Percentiles rank a stretch among this genome's conserved stretches.
Evolutionary conservation across 2,329 filamentous ascomycete species (phyloP).

Genomic region (Furcasterigmium sp.): DNA sequence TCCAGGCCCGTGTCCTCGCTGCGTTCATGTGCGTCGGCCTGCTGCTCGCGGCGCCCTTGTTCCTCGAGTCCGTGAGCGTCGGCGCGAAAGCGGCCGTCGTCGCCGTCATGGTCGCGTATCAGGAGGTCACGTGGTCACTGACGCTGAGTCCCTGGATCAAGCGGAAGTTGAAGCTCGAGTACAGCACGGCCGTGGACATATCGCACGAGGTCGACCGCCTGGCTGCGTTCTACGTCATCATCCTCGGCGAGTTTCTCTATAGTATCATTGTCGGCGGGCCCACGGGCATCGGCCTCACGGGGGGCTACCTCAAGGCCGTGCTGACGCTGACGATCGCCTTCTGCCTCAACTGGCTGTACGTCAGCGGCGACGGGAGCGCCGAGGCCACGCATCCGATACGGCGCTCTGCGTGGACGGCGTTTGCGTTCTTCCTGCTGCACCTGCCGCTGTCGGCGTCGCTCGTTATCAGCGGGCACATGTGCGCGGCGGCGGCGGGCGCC

Average conservation of each 20-base stretch:
- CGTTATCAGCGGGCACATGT: constrained; percentile 40
- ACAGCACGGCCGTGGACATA: constrained; percentile 43
- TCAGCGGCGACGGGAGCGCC: constrained; percentile 40
- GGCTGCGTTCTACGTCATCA: constrained; percentile 46
- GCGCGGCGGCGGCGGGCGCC: constrained; percentile 30
- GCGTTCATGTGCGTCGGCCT: constrained; percentile 33
- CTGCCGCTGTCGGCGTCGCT: constrained; percentile 38
- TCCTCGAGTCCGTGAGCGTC: constrained; percentile 32
- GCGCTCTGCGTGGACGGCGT: constrained; percentile 36
- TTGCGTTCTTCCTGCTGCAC: constrained; percentile 38
- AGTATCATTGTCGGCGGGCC: constrained; percentile 41
- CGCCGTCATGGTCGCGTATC: constrained; percentile 32
- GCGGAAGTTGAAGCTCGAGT: constrained; percentile 31
- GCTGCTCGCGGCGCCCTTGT: constrained; percentile 36
- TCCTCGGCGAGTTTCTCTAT: constrained; percentile 45
- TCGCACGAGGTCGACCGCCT: constrained; percentile 44
- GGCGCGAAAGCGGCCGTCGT: constrained; percentile 35
- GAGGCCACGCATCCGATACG: constrained; percentile 37
- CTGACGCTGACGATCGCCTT: constrained; percentile 44
- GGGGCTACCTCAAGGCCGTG: constrained; percentile 36
- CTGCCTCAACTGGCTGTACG: constrained; percentile 44
- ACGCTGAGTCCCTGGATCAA: constrained; percentile 39
- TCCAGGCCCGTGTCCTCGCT: constrained; percentile 38
- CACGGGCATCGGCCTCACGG: constrained; percentile 37
- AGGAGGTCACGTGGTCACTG: constrained; percentile 37